Conservation (phyloP, 1,139 yeast genomes). For the Pichia sp. region DNA sequence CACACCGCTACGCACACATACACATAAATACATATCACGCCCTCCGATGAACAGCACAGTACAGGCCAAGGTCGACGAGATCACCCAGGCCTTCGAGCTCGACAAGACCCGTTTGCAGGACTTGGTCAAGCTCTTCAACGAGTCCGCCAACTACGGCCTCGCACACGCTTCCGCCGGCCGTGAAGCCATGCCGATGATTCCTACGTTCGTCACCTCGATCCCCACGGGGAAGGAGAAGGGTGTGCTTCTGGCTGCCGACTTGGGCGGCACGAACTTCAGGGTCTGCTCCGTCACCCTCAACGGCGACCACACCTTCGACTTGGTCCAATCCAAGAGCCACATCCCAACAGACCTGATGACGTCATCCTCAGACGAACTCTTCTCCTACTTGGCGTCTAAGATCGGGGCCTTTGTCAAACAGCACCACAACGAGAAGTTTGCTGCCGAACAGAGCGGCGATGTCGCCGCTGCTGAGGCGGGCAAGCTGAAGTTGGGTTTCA, state of each 20-base stretch:
- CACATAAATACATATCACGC: neutral
- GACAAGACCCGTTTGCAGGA: conserved; percentile 47
- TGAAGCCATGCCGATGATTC: conserved; percentile 73
- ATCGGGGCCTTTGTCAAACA: conserved; percentile 57
- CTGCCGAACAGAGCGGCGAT: conserved; percentile 40
- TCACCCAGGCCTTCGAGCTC: conserved; percentile 53
- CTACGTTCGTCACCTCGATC: conserved; percentile 72
- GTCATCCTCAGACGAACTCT: conserved; percentile 54
- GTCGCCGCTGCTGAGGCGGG: conserved; percentile 26
- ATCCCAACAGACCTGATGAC: conserved; percentile 70
- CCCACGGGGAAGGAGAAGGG: conserved; percentile 85
- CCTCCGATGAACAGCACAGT: conserved; percentile 8
- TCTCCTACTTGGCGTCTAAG: conserved; percentile 68
- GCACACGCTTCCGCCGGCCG: conserved; percentile 36
- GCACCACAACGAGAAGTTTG: conserved; percentile 49
- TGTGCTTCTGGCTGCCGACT: conserved; percentile 70
- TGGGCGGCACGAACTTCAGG: conserved; percentile 87
- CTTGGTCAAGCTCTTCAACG: conserved; percentile 61
- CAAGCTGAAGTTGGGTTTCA: conserved; percentile 73
- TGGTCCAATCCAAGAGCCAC: conserved; percentile 67
- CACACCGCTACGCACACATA: no score
- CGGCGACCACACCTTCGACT: conserved; percentile 74
- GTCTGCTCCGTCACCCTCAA: conserved; percentile 77
- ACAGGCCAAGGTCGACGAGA: conserved; percentile 38
- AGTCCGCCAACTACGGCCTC: conserved; percentile 61